These are phyloP conservation scores for Eutrema heterophyllum DNA, from an alignment of 345 rosid genomes.

Conservation along the genomic window DNA sequence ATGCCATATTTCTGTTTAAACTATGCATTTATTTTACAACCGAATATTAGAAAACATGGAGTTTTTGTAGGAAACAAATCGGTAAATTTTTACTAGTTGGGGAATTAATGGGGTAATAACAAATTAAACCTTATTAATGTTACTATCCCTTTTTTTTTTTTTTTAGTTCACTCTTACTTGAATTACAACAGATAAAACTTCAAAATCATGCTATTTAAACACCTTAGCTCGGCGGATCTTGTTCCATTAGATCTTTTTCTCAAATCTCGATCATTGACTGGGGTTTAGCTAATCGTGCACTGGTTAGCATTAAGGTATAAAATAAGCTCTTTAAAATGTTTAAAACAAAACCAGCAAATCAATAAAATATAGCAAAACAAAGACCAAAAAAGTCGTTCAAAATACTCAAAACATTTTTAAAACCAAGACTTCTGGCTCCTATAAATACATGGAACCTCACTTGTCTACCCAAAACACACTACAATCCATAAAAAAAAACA, in stretches of 20 bases:
- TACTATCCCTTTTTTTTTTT: background rate
- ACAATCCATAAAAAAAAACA: background rate
- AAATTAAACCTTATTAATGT: background rate
- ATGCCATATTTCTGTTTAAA: background rate
- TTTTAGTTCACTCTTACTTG: background rate
- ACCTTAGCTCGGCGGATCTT: background rate
- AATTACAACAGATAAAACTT: background rate
- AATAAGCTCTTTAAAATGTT: background rate
- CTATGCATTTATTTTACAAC: background rate
- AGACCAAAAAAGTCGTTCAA: background rate
- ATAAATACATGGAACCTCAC: background rate
- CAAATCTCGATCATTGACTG: background rate
- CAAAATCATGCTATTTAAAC: background rate
- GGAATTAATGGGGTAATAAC: no score
- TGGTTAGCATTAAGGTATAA: background rate
- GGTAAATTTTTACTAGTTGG: background rate
- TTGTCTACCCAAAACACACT: background rate
- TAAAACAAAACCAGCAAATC: background rate
- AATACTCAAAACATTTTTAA: background rate
- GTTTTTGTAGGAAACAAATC: background rate
- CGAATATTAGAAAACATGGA: background rate
- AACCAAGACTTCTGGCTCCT: background rate
- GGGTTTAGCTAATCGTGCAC: background rate
- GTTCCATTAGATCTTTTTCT: background rate
- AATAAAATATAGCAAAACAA: constrained; percentile 6